Evolutionary conservation across 371 early-diverging fungal species (phyloP).

Genomic region (Mortierella sp.): DNA sequence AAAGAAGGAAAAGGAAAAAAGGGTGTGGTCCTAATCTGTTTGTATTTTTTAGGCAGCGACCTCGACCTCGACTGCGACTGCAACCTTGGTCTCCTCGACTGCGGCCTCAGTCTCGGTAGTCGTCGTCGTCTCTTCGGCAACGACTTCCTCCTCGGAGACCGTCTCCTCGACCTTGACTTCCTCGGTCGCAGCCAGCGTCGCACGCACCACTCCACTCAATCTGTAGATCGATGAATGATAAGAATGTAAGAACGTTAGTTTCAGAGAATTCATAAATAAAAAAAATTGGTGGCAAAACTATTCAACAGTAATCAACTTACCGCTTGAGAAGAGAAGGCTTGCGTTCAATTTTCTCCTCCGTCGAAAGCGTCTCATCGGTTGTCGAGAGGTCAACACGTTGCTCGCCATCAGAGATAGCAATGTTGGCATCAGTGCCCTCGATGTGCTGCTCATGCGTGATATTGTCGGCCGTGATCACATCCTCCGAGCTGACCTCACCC

Average conservation of each 20-base stretch:
- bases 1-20: not conserved
- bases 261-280: not conserved
- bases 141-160: conserved; percentile 3
- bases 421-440: conserved; percentile 51
- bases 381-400: conserved; percentile 45
- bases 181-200: conserved; percentile 15
- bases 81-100: conserved; percentile 35
- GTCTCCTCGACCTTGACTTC: conserved; percentile 18
- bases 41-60: conserved; percentile 7
- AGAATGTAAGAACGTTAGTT: not conserved
- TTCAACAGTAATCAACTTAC: not conserved
- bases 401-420: conserved; percentile 39
- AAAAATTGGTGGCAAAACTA: not conserved
- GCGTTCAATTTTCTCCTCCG: conserved; percentile 46
- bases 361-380: conserved; percentile 48
- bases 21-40: not conserved
- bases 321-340: conserved; percentile 55
- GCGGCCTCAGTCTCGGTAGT: conserved; percentile 16
- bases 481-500: conserved; percentile 40
- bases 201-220: conserved; percentile 45
- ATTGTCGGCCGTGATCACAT: conserved; percentile 45
- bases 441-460: conserved; percentile 42
- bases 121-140: conserved; percentile 11
- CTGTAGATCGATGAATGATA: conserved; percentile 1
- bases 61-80: conserved; percentile 17